Percentiles rank a stretch among this genome's conserved stretches.
phyloP scores from a whole-genome alignment of 176 grass and related monocot species.

The Oryza rufipogon region DNA sequence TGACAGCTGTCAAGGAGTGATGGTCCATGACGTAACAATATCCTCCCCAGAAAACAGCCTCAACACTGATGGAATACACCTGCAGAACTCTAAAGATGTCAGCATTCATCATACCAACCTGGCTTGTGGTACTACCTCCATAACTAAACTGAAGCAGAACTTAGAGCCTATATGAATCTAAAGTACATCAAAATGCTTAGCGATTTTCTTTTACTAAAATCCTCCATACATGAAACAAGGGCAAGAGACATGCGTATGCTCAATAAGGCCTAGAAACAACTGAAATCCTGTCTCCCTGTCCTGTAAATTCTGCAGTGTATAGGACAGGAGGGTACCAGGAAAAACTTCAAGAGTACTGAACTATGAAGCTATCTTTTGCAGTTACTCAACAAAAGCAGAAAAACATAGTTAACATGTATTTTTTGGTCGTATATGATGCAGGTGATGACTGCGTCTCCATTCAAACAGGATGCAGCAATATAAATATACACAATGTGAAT shows the following conservation, averaged over 20 bases:
- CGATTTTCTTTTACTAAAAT: slow-evolving; percentile 15
- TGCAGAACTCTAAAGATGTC: slow-evolving; percentile 97
- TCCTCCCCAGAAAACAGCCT: slow-evolving; percentile 81
- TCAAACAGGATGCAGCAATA: slow-evolving; percentile 93
- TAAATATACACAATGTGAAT: slow-evolving; percentile 90
- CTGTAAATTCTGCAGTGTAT: slow-evolving; percentile 24
- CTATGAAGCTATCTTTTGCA: not conserved
- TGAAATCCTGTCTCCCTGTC: slow-evolving; percentile 36
- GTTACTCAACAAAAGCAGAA: slow-evolving; percentile 35
- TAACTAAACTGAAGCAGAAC: slow-evolving; percentile 24
- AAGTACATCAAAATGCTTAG: slow-evolving; percentile 24
- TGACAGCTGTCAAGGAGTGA: slow-evolving; percentile 85
- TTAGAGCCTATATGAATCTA: slow-evolving; percentile 12
- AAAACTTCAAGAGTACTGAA: slow-evolving; percentile 12
- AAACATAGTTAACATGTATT: slow-evolving; percentile 10
- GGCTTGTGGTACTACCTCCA: slow-evolving; percentile 71
- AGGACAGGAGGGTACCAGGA: slow-evolving; percentile 16
- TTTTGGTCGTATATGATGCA: slow-evolving; percentile 50
- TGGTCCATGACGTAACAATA: slow-evolving; percentile 87
- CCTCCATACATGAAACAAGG: not conserved
- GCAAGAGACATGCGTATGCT: slow-evolving; percentile 25
- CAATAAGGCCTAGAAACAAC: slow-evolving; percentile 30
- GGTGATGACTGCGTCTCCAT: slow-evolving; percentile 96
- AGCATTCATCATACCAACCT: slow-evolving; percentile 89
- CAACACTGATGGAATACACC: slow-evolving; percentile 98